phyloP scores from a whole-genome alignment of 768 basidiomycete genomes.

The Cystobasidium tubakii region DNA sequence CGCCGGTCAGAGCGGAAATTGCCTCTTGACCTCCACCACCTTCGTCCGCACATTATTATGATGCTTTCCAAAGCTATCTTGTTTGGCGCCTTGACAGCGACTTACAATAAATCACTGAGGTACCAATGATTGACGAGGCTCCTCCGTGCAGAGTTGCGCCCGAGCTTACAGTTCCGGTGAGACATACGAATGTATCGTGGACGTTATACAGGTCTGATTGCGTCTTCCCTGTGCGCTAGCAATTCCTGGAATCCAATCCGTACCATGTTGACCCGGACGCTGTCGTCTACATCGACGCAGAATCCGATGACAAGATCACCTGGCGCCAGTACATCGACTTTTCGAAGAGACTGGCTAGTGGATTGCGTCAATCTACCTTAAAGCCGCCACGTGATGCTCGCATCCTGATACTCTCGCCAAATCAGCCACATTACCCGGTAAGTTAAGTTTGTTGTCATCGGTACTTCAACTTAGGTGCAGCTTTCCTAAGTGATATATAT shows the following conservation, averaged over 20 bases:
- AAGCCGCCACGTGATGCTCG: neutral
- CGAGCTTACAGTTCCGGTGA: neutral
- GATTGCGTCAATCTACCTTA: neutral
- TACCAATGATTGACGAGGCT: neutral
- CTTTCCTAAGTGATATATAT: neutral
- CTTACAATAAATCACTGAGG: no score
- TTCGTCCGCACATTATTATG: no score
- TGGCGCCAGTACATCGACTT: conserved; percentile 9
- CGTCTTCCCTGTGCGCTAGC: neutral
- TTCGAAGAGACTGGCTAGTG: conserved; percentile 16
- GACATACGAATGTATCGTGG: neutral
- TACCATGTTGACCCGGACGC: neutral
- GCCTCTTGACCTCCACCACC: no score
- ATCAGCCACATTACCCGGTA: conserved; percentile 13
- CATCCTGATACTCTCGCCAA: neutral
- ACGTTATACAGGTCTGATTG: neutral
- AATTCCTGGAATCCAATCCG: conserved; percentile 20
- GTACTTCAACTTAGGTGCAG: neutral
- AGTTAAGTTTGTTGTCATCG: neutral
- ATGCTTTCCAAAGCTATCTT: no score
- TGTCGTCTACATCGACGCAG: conserved; percentile 24
- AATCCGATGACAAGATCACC: conserved; percentile 13
- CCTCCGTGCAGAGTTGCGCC: conserved; percentile 7
- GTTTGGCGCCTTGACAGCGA: no score
- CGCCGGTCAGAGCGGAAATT: no score